Percentiles rank a stretch among this genome's conserved stretches.
Conservation (phyloP, 306 rosid species). For the Vigna radiata region DNA sequence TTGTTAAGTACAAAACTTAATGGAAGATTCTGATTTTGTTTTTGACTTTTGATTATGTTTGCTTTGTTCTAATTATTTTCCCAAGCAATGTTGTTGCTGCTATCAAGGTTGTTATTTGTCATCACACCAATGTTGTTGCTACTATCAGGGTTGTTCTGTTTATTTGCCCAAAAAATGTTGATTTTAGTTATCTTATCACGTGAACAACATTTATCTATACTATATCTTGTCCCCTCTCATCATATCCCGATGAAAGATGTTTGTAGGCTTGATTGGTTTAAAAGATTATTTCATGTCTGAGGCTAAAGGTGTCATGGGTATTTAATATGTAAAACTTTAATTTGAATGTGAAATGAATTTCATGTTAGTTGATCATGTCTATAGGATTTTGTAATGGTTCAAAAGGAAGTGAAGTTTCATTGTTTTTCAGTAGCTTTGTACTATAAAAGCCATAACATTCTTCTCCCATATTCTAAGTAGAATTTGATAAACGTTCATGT, state of each 20-base stretch:
- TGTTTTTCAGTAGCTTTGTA: not conserved
- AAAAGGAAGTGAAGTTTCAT: slow-evolving; percentile 2
- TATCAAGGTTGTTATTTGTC: no score
- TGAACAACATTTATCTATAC: not conserved
- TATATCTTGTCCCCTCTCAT: not conserved
- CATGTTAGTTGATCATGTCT: slow-evolving; percentile 9
- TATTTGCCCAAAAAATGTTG: not conserved
- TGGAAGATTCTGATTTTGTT: no score
- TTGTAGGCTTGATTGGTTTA: not conserved
- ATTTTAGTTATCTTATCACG: slow-evolving; percentile 11
- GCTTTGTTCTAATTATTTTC: no score
- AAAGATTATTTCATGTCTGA: not conserved
- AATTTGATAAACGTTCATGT: slow-evolving; percentile 29
- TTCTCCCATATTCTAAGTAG: not conserved
- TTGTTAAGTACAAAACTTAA: no score
- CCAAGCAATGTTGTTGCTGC: no score
- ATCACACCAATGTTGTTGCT: no score
- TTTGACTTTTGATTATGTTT: no score
- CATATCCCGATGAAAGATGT: not conserved
- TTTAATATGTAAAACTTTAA: not conserved
- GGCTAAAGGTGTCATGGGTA: not conserved
- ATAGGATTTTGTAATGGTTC: slow-evolving; percentile 36
- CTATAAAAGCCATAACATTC: not conserved
- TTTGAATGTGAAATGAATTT: slow-evolving; percentile 18
- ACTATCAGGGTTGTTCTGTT: no score